These are phyloP conservation scores for Blepharisma japonicum DNA, from an alignment of 73 alveolate species.

Conservation along the genomic window DNA sequence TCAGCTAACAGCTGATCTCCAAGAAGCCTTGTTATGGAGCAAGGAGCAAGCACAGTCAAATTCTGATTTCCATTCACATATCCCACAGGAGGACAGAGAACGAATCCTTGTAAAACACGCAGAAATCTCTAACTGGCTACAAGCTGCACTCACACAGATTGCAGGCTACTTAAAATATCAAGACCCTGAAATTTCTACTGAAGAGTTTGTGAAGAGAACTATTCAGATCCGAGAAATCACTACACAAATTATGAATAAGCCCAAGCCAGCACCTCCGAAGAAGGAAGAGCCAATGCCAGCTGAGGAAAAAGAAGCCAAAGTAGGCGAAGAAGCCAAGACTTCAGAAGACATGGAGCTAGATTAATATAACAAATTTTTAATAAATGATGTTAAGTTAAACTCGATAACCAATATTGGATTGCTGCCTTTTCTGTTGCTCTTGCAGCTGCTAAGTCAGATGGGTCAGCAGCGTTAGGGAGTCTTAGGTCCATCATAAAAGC, in stretches of 20 bases:
- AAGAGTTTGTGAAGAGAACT: constrained; percentile 5
- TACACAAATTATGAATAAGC: constrained; percentile 32
- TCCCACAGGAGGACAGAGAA: background rate
- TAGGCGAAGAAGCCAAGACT: no score
- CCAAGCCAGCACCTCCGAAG: constrained; percentile 37
- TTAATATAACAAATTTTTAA: no score
- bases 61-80: background rate
- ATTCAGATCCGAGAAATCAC: constrained; percentile 28
- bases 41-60: background rate
- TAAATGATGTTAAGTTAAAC: no score
- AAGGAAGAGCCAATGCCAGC: constrained; percentile 20
- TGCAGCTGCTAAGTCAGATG: constrained; percentile 42
- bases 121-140: background rate
- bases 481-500: constrained; percentile 73
- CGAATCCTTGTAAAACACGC: background rate
- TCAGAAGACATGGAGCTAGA: no score
- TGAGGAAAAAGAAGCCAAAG: background rate
- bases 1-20: constrained; percentile 34
- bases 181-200: constrained; percentile 30
- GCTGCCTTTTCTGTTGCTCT: constrained; percentile 32
- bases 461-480: constrained; percentile 59
- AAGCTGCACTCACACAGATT: background rate
- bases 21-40: background rate
- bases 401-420: constrained; percentile 50
- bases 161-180: background rate